A percentile compares a stretch with the other conserved stretches of the same genome.
These are phyloP conservation scores for Trichoderma arundinaceum DNA, from an alignment of 2,329 filamentous ascomycete species.

Conservation along the genomic window DNA sequence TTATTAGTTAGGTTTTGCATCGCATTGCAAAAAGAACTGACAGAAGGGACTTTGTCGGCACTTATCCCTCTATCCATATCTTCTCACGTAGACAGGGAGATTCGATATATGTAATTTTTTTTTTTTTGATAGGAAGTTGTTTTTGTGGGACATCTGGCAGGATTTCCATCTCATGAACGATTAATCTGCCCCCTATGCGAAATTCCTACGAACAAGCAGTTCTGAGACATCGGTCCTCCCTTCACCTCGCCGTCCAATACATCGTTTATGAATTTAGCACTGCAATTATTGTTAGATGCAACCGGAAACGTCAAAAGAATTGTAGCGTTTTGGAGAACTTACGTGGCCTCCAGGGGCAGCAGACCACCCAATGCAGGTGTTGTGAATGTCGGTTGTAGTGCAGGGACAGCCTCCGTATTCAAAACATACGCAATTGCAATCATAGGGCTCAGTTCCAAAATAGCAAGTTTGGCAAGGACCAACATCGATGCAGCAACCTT, in stretches of 20 bases:
- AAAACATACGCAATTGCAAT: conserved; percentile 21
- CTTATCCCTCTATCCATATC: no score
- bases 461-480: conserved; percentile 25
- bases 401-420: conserved; percentile 11
- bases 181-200: no score
- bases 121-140: no score
- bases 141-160: no score
- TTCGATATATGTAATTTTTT: no score
- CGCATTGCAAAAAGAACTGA: no score
- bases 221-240: no score
- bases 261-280: not conserved
- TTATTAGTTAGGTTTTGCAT: no score
- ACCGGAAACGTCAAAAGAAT: not conserved
- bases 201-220: no score
- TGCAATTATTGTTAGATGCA: not conserved
- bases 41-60: no score
- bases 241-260: not conserved
- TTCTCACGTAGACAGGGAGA: no score
- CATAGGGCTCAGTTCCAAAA: conserved; percentile 1
- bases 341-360: conserved; percentile 6
- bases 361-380: not conserved
- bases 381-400: conserved; percentile 3
- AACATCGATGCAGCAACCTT: conserved; percentile 13
- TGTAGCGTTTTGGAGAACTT: not conserved
- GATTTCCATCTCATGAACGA: no score